Base-by-base conservation (phyloP, 495 filamentous ascomycete species). In the Arthonia radiata region DNA sequence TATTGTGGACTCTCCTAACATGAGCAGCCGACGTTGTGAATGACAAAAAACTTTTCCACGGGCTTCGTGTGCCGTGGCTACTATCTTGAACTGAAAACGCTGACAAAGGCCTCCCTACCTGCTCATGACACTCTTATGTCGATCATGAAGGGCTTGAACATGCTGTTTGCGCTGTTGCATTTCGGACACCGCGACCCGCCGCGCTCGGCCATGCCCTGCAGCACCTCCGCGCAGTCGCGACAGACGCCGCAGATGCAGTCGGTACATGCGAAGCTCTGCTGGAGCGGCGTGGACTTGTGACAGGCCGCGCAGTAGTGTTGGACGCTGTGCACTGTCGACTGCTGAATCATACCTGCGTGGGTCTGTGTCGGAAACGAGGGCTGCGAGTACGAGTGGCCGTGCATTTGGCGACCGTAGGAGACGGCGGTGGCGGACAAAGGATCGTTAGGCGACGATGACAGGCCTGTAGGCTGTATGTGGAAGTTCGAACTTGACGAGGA, bases 221-320 rank as follows among this genome's bases (percentile, higher is more conserved):
- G 60, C 35, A 74, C 66, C 34, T 74, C 66, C 11, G 90, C 77
- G 32, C 81, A 92, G 23, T 74, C 72, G 28, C 64, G 69, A 40
- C 81, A 92, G 25, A 91, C 59, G 2, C 81, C 81, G 41, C 77
- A 86, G 27, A 92, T 90, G 43, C 81, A 92, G 42, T 91, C 80
- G 0, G 80, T 90, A 47, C 81, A 92, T 8, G 81, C 81, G 41
- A 74, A 92, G 17, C 73, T 79, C 31, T 82, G 71, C 31, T 66
- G 67, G 24, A 92, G 47, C 2, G 71, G 46, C 32, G 69, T 78
- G 3, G 72, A 46, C 12, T 68, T 62, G 33, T 71, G 70, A 42
- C 81, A 92, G 11, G 66, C 64, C 0, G 81, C 75, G 44, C 81
- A 92, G 38, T 80, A 90, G 11, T 91, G 83, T 36, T 86, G 73